These are phyloP conservation scores for Microbotryum lychnidis-dioicae DNA, from an alignment of 1,284 basidiomycete genomes.

Conservation along the genomic window DNA sequence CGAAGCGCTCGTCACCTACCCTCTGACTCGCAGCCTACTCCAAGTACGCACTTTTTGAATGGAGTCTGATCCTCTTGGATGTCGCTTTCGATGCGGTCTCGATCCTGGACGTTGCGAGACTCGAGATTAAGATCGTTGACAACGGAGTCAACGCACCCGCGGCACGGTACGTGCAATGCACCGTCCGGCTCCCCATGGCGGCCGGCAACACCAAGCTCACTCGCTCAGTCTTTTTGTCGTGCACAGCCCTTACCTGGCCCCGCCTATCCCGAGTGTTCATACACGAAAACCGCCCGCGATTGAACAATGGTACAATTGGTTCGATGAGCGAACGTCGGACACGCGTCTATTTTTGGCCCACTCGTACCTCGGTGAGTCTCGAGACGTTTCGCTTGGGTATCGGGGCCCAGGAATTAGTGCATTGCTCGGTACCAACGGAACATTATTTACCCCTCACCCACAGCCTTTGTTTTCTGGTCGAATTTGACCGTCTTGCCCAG, in stretches of 20 bases:
- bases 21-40: conserved; percentile 58
- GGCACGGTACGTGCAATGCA: neutral
- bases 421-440: neutral
- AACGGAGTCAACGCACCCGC: neutral
- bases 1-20: neutral
- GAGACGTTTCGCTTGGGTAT: no score
- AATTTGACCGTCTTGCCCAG: conserved; percentile 72
- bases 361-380: conserved; percentile 50
- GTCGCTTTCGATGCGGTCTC: conserved; percentile 65
- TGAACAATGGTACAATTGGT: neutral
- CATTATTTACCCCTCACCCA: neutral
- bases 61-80: conserved; percentile 71
- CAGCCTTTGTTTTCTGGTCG: conserved; percentile 82
- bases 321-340: conserved; percentile 12
- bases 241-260: neutral
- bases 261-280: no score
- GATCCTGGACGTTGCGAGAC: conserved; percentile 51
- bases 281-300: neutral
- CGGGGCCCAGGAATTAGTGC: no score
- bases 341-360: conserved; percentile 45
- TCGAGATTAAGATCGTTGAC: neutral
- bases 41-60: conserved; percentile 75
- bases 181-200: neutral
- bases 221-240: conserved; percentile 1
- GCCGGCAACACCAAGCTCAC: neutral